A percentile compares a stretch with the other conserved stretches of the same genome.
These are phyloP conservation scores for Starmerella ratchasimensis DNA, from an alignment of 805 yeast genomes.

Conservation along the genomic window DNA sequence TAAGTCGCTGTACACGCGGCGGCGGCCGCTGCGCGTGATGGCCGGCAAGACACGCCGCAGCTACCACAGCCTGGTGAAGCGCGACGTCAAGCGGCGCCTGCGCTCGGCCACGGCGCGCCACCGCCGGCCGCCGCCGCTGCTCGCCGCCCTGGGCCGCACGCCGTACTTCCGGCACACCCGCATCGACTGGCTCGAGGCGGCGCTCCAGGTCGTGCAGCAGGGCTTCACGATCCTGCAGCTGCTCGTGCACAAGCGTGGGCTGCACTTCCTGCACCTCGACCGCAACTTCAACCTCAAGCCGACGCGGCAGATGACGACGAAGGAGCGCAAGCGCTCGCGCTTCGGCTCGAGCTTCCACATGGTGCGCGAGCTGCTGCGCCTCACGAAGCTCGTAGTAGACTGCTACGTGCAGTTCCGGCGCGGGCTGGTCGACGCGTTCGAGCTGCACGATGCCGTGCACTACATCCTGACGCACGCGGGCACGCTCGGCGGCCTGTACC, in stretches of 20 bases:
- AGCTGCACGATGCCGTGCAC: constrained; percentile 86
- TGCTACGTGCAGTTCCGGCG: constrained; percentile 83
- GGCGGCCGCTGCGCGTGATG: constrained; percentile 31
- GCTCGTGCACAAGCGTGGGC: constrained; percentile 76
- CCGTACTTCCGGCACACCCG: constrained; percentile 84
- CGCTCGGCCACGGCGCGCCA: constrained; percentile 28
- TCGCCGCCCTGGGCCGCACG: constrained; percentile 57
- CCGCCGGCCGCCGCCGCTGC: constrained; percentile 37
- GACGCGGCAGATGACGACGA: constrained; percentile 87
- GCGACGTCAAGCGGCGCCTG: constrained; percentile 56
- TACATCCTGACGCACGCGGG: constrained; percentile 88
- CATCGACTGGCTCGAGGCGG: constrained; percentile 98
- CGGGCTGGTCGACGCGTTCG: constrained; percentile 85
- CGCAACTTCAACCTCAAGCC: constrained; percentile 94
- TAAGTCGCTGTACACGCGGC: constrained; percentile 65
- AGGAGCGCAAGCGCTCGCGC: constrained; percentile 87
- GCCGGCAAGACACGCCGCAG: constrained; percentile 76
- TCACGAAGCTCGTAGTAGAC: constrained; percentile 78
- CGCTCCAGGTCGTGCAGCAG: constrained; percentile 81
- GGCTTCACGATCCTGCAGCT: constrained; percentile 89
- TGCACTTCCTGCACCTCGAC: constrained; percentile 85
- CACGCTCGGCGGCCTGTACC: constrained; percentile 87
- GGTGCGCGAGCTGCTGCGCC: constrained; percentile 73
- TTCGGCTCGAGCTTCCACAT: constrained; percentile 94
- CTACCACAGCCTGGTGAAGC: constrained; percentile 76